Percentiles rank a stretch among this genome's conserved stretches.
Conservation (phyloP, 345 rosid species). For the Eucalyptus victrix region DNA sequence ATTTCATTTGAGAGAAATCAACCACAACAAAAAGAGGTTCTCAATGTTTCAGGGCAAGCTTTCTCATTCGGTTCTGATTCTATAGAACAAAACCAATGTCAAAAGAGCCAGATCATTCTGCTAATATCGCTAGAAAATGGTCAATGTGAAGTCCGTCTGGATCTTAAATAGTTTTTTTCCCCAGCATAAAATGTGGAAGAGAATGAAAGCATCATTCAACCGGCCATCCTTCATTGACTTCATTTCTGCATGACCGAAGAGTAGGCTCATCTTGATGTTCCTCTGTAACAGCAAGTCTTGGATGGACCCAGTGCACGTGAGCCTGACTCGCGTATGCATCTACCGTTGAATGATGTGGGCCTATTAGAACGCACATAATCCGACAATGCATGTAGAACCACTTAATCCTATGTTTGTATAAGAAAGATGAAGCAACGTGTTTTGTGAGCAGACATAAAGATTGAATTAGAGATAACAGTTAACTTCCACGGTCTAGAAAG, state of each 20-base stretch:
- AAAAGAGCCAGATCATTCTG: neutral
- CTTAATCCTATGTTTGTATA: neutral
- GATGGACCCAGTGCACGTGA: neutral
- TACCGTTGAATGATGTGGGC: neutral
- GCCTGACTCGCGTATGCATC: no score
- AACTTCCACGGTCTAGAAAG: neutral
- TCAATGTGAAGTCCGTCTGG: neutral
- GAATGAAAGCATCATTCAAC: neutral
- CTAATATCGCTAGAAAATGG: neutral
- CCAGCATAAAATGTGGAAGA: neutral
- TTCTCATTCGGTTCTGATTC: neutral
- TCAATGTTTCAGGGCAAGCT: neutral
- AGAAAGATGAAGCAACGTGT: neutral
- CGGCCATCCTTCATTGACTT: neutral
- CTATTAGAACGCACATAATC: neutral
- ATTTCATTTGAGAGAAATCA: neutral
- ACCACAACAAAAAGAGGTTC: neutral
- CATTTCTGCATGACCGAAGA: neutral
- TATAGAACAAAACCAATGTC: neutral
- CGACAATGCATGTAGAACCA: neutral
- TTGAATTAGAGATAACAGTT: neutral
- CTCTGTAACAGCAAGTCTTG: neutral
- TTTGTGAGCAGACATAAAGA: neutral
- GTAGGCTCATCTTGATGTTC: neutral
- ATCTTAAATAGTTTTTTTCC: neutral